Evolutionary conservation across 495 filamentous ascomycete genomes (phyloP).

Genomic region (Sabuloglossum arenarium): DNA sequence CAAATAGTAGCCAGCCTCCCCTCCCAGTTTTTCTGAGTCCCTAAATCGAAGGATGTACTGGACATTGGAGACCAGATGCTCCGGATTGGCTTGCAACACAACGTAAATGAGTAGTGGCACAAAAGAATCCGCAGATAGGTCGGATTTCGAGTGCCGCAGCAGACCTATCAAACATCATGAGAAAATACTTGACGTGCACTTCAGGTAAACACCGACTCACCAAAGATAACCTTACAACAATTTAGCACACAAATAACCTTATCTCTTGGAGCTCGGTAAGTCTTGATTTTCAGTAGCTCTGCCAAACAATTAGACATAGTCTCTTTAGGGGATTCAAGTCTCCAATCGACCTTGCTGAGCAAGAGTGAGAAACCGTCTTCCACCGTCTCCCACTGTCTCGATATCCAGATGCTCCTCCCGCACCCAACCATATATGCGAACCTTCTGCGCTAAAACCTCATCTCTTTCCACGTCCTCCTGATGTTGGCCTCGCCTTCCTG

Average conservation of each 20-base stretch:
- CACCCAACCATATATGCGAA: slow-evolving; percentile 92
- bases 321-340: not conserved
- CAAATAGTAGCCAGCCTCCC: slow-evolving; percentile 93
- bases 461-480: slow-evolving; percentile 97
- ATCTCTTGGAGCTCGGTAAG: slow-evolving; percentile 84
- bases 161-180: slow-evolving; percentile 31
- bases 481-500: slow-evolving; percentile 79
- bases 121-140: slow-evolving; percentile 91
- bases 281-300: slow-evolving; percentile 90
- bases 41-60: slow-evolving; percentile 95
- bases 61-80: slow-evolving; percentile 89
- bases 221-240: slow-evolving; percentile 99
- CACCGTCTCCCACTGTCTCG: slow-evolving; percentile 59
- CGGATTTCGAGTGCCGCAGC: slow-evolving; percentile 73
- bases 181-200: slow-evolving; percentile 4
- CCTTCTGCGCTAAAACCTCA: slow-evolving; percentile 84
- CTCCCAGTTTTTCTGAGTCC: slow-evolving; percentile 89
- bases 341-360: slow-evolving; percentile 57
- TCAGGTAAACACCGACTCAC: slow-evolving; percentile 22
- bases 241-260: slow-evolving; percentile 98
- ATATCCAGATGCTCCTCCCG: slow-evolving; percentile 91
- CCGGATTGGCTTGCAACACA: slow-evolving; percentile 81
- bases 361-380: slow-evolving; percentile 66
- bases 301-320: slow-evolving; percentile 13
- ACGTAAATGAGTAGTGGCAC: slow-evolving; percentile 92